phyloP scores from a whole-genome alignment of 2,329 filamentous ascomycete genomes.

The Bipolaris victoriae region DNA sequence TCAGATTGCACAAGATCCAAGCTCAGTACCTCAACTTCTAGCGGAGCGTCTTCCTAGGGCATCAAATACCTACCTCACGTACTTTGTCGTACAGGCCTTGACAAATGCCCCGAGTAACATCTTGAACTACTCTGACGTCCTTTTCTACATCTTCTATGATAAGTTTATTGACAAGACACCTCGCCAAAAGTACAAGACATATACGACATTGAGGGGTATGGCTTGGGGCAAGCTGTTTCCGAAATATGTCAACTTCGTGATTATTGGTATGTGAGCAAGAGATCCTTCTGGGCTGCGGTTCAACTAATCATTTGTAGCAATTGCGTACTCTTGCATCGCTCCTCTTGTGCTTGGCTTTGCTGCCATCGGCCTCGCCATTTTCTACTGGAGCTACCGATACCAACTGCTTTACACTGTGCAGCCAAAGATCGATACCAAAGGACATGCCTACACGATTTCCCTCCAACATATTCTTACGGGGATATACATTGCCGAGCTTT shows the following conservation, averaged over 20 bases:
- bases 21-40: slow-evolving; percentile 67
- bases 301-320: slow-evolving; percentile 58
- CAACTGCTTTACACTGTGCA: slow-evolving; percentile 89
- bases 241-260: slow-evolving; percentile 50
- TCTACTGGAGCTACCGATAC: slow-evolving; percentile 89
- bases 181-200: slow-evolving; percentile 48
- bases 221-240: slow-evolving; percentile 51
- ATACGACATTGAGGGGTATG: slow-evolving; percentile 41
- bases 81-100: slow-evolving; percentile 91
- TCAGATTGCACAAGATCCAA: slow-evolving; percentile 68
- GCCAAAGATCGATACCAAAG: slow-evolving; percentile 82
- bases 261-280: slow-evolving; percentile 44
- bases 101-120: slow-evolving; percentile 76
- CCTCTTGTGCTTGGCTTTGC: slow-evolving; percentile 85
- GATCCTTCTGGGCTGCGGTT: background rate
- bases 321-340: slow-evolving; percentile 86
- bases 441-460: slow-evolving; percentile 84
- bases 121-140: slow-evolving; percentile 74
- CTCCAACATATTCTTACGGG: slow-evolving; percentile 85
- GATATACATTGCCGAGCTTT: slow-evolving; percentile 81
- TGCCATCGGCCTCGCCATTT: slow-evolving; percentile 75
- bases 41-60: slow-evolving; percentile 78
- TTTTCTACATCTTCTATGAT: slow-evolving; percentile 76
- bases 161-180: slow-evolving; percentile 78
- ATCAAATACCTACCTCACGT: slow-evolving; percentile 94